A percentile compares a stretch with the other conserved stretches of the same genome.
Conservation (phyloP, 2,329 filamentous ascomycete genomes). For the Alternaria sp. region DNA sequence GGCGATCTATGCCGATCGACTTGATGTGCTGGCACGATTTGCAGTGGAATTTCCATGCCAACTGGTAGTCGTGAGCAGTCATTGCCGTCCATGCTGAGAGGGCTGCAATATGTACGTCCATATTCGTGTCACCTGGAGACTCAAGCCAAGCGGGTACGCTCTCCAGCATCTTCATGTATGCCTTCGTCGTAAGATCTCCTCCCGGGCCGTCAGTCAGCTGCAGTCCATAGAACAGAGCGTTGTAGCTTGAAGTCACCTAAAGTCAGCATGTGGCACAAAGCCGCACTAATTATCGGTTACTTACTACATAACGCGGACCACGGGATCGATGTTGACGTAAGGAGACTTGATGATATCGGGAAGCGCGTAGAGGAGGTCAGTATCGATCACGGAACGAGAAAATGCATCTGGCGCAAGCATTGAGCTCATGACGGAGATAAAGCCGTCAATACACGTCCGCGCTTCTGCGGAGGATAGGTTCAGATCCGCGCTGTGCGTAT, state of each 20-base stretch:
- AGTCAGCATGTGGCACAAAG: not conserved
- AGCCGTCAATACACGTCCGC: conserved; percentile 29
- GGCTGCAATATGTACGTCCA: conserved; percentile 32
- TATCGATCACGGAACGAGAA: conserved; percentile 14
- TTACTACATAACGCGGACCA: conserved; percentile 31
- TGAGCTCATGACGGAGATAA: conserved; percentile 17
- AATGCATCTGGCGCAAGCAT: conserved; percentile 32
- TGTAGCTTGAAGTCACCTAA: conserved; percentile 14
- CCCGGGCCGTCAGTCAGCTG: conserved; percentile 22
- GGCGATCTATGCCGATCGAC: conserved; percentile 22
- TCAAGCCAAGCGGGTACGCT: conserved; percentile 37
- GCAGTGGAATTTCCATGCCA: conserved; percentile 40
- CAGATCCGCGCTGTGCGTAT: conserved; percentile 15
- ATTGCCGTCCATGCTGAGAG: conserved; percentile 33
- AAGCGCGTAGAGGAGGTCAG: conserved; percentile 26
- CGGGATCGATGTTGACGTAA: conserved; percentile 33
- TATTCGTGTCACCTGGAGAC: conserved; percentile 9
- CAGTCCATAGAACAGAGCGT: conserved; percentile 35
- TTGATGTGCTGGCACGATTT: conserved; percentile 35
- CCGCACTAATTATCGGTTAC: not conserved
- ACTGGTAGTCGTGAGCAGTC: conserved; percentile 36
- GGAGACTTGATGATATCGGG: conserved; percentile 35
- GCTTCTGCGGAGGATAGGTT: conserved; percentile 25
- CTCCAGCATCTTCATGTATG: conserved; percentile 37
- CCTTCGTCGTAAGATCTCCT: conserved; percentile 18